Percentiles rank a stretch among this genome's conserved stretches.
Conservation (phyloP, 1,284 basidiomycete genomes). For the Cryptococcus amylolentus region DNA sequence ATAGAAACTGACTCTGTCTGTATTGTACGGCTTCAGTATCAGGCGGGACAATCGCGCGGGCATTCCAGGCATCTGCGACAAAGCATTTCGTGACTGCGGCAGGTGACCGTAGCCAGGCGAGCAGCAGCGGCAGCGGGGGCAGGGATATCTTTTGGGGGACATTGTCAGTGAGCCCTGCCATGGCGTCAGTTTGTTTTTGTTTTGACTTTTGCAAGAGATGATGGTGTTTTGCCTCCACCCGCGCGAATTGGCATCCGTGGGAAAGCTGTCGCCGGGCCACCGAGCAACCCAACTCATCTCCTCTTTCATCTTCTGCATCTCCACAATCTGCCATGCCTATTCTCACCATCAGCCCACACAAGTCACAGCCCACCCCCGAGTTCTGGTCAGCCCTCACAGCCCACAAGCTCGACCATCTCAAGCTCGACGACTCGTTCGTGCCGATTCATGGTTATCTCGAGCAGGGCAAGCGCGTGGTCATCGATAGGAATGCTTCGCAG, state of each 20-base stretch:
- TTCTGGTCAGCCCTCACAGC: conserved; percentile 91
- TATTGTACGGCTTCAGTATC: neutral
- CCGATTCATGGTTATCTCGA: conserved; percentile 57
- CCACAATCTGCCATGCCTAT: conserved; percentile 4
- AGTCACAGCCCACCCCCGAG: conserved; percentile 78
- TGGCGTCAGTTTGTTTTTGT: too few species aligned
- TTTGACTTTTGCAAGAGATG: too few species aligned
- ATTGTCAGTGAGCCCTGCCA: too few species aligned
- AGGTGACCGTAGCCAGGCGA: conserved; percentile 37
- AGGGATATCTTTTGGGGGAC: conserved; percentile 1
- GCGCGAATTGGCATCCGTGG: too few species aligned
- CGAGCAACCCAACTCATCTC: too few species aligned
- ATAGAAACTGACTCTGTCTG: too few species aligned
- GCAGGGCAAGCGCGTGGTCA: conserved; percentile 59
- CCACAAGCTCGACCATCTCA: conserved; percentile 86
- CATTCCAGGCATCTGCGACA: conserved; percentile 4
- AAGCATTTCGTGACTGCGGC: conserved; percentile 38
- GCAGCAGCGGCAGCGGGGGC: conserved; percentile 22
- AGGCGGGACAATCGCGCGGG: neutral
- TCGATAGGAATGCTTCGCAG: conserved; percentile 53
- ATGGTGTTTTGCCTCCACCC: too few species aligned
- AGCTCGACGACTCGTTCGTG: conserved; percentile 67
- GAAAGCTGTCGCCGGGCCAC: too few species aligned
- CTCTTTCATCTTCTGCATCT: neutral
- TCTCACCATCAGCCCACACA: conserved; percentile 60